Evolutionary conservation across 1,139 yeast species (phyloP), one percentile per base, ranked within the genome.

Genomic region (Sporopachydermia cereana): DNA sequence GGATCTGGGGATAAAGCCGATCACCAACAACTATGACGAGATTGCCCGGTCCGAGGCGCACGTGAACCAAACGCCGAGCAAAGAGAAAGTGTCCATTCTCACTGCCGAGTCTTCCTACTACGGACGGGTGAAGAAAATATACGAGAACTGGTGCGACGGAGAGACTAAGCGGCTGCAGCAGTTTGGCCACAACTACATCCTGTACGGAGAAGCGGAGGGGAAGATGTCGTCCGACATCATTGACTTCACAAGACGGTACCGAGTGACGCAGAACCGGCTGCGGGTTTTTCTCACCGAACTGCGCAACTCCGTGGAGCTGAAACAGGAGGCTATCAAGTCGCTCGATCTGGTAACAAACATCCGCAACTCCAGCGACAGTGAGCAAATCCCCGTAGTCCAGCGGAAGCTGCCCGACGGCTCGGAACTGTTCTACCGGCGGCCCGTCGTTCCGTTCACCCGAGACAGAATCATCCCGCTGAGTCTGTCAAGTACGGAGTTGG

Each of bases 101-200:
- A 16, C 39, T 20, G 18, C 39, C 9, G 39, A 34, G 22, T 34
- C 39, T 34, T 34, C 39, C 18, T 34, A 34, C 39, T 34, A 7
- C 17, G 22, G 39, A 7, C 39, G 17, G 17, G 39, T 34, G 39
- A 5, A n/a, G 5, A 34, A 34, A 34, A 7, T 34, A 7, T 34
- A 34, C 17, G 39, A 34, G 17, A 34, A 34, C 39, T 34, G 39
- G 39, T 34, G 39, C n/a, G 39, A 34, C 22, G 22, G 22, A 16
- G 39, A 34, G 22, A 34, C 39, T 5, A 34, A 34, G 17, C 5
- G 39, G 39, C 22, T 34, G 22, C 39, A 34, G 39, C 39, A 34
- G 22, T 34, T 34, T 20, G 22, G 39, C 18, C 39, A 34, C 17
- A 34, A 34, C 17, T 34, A 34, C 17, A 34, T 34, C 17, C 39